Base-by-base conservation (phyloP, 1,284 basidiomycete species). In the Sporisorium graminicola region DNA sequence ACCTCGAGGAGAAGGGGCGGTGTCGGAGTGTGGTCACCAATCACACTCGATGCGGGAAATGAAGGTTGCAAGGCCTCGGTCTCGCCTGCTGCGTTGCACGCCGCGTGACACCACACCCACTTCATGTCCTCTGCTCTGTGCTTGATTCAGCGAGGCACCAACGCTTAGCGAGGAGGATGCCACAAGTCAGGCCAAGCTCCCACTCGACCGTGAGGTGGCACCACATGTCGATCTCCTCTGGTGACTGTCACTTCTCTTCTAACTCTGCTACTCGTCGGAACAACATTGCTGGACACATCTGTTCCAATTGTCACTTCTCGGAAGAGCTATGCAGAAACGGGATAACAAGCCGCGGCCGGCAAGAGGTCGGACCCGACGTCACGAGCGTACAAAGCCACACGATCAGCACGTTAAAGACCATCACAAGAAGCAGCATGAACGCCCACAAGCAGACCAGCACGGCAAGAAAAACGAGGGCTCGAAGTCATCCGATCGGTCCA, bases 361-460 rank as follows among this genome's bases (percentile, higher is more conserved):
- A 5, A 16, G n/a, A 6, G 31, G n/a, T 20, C 18, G 49, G 20
- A 20, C 18, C 8, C 14, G 37, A 5, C 37, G 5, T 8, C 46
- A 47, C 18, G 14, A 3, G 20, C 46, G 27, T 1, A 26, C 7
- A 26, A 13, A 47, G 16, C 26, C 26, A 3, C 26, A 29, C 5
- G 27, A 8, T 5, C 16, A 31, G 46, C 12, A 29, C 26, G 24
- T 18, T 2, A 20, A 20, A 5, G 14, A 56, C 5, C 31, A 46
- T 31, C 54, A 44, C 40, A 43, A 61, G 14, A 37, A 56, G 6
- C n/a, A 57, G 2, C 27, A 49, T 8, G 26, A 44, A 42, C 26
- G 12, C 35, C 8, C 14, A 6, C 52, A 55, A 18, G 16, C 26
- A n/a, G 31, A 40, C 5, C 16, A 42, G 10, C 44, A 63, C 12